Evolutionary conservation across 257 asterid species (phyloP).

Genomic region (Cinchona pubescens): DNA sequence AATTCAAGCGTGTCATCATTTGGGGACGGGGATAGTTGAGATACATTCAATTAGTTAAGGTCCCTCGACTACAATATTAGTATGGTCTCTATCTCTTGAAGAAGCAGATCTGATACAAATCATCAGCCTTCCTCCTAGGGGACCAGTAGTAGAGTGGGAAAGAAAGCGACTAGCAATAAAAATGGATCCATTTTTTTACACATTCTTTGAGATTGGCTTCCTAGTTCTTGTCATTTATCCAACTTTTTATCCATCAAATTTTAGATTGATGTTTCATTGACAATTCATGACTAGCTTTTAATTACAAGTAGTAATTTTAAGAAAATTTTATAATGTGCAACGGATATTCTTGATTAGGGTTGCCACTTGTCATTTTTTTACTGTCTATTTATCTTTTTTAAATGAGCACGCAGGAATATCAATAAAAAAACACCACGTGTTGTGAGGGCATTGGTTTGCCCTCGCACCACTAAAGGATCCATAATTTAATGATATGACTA

Average conservation of each 20-base stretch:
- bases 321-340: too few species aligned
- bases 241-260: neutral
- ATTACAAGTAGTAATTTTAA: neutral
- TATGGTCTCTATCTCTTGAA: neutral
- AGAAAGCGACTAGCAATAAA: slow-evolving; percentile 22
- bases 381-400: too few species aligned
- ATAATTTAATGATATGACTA: too few species aligned
- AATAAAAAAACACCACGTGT: too few species aligned
- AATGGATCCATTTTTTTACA: neutral
- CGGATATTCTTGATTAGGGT: too few species aligned
- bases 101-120: neutral
- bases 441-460: too few species aligned
- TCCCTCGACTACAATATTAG: neutral
- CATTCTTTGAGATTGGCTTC: neutral
- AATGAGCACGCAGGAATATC: too few species aligned
- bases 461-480: too few species aligned
- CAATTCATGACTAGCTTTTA: neutral
- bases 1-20: neutral
- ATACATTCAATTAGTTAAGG: neutral
- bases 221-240: neutral
- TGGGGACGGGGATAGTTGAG: neutral
- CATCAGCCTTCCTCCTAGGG: neutral
- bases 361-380: too few species aligned
- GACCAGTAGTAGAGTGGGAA: slow-evolving; percentile 1
- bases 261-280: neutral